Base-by-base conservation (phyloP, 768 basidiomycete genomes). In the Cytidiella melzeri region DNA sequence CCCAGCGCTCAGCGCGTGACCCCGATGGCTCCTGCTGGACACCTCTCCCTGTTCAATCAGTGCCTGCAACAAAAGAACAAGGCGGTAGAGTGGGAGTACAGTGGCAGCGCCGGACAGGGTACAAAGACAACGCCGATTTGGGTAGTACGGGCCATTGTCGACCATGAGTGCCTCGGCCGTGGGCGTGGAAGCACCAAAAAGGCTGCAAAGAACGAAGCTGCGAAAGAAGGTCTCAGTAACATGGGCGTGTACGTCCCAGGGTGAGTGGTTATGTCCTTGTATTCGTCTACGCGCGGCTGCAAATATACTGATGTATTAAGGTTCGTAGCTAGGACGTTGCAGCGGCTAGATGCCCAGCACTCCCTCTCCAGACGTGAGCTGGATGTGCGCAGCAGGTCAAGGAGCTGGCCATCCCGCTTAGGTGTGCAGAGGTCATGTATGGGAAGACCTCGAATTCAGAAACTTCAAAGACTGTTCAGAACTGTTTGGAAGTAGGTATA, bases 11-110 rank as follows among this genome's bases (percentile, higher is more conserved):
- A 60, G 42, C 53, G 60, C 44, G 41, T 61, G 13, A 60, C n/a
- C 52, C 61, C 37, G 47, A 61, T 57, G 13, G 59, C 67, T 11
- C 69, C 62, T 42, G 65, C 67, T 26, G 88, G 88, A 3, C 83
- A 90, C 60, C 76, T 91, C 10, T 83, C 84, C 30, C 66, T 91
- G 46, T 89, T 91, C 73, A 91, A 91, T 61, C 87, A 90, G 67
- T 70, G 77, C 49, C 62, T 90, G 47, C 81, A 85, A 65, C 84
- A 78, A 65, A 56, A 61, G 23, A 72, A 70, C 58, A 72, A 70
- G 45, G 59, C 64, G 45, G 74, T 90, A 52, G 86, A 91, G 65
- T 91, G 88, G 88, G 64, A 77, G 10, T 88, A 83, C 59, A 68
- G 73, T 23, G 77, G 80, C 21, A 63, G 64, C n/a, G 62, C 55